Conservation (phyloP, 257 asterid genomes). For the Cruciata laevipes region DNA sequence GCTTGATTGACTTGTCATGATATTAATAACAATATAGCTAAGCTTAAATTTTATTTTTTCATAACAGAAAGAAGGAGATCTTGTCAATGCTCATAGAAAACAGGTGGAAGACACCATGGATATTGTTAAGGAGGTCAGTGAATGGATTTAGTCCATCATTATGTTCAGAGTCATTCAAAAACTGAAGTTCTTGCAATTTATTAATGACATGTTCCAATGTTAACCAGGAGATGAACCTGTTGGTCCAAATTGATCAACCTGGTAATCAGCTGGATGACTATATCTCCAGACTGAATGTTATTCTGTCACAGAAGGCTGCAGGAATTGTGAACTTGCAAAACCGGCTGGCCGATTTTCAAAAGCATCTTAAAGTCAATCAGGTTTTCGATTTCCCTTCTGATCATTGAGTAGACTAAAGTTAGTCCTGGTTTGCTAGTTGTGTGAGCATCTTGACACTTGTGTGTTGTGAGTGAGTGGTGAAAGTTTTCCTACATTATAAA, state of each 20-base stretch:
- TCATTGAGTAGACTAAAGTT: background rate
- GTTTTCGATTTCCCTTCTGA: slow-evolving; percentile 22
- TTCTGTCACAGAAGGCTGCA: slow-evolving; percentile 32
- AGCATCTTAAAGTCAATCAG: slow-evolving; percentile 19
- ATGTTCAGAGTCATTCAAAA: background rate
- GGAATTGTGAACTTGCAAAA: slow-evolving; percentile 28
- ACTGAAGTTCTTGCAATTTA: background rate
- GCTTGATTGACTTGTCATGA: background rate
- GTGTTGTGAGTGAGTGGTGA: slow-evolving; percentile 8
- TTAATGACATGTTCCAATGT: background rate
- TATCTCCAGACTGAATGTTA: slow-evolving; percentile 19
- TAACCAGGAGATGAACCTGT: slow-evolving; percentile 30
- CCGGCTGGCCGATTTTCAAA: slow-evolving; percentile 26
- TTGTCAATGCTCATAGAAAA: slow-evolving; percentile 72
- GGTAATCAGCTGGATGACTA: slow-evolving; percentile 34
- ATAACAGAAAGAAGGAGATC: slow-evolving; percentile 53
- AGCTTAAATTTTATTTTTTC: slow-evolving; percentile 9
- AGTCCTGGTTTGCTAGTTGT: slow-evolving; percentile 1
- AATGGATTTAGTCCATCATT: background rate
- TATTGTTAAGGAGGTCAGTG: slow-evolving; percentile 37
- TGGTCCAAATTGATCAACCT: slow-evolving; percentile 31
- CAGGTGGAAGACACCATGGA: slow-evolving; percentile 95
- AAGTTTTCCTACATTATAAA: background rate
- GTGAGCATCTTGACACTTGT: background rate
- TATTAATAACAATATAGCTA: background rate